These are phyloP conservation scores for Globisporangium barbulae DNA, from an alignment of 352 stramenopile species.

Conservation along the genomic window DNA sequence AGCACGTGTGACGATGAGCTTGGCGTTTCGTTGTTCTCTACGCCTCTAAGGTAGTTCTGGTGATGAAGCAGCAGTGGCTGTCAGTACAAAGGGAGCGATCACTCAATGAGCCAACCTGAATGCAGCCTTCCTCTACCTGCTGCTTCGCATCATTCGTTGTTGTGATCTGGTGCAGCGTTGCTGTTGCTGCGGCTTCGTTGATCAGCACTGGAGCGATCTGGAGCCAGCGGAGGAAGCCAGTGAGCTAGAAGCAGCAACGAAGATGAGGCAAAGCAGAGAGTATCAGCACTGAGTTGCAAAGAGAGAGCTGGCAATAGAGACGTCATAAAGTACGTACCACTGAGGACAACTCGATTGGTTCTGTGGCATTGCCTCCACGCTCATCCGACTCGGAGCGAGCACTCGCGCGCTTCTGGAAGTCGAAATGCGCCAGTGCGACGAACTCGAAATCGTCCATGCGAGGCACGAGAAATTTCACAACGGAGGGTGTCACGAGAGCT, in stretches of 20 bases:
- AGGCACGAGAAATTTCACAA: conserved; percentile 3
- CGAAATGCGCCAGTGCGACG: not conserved
- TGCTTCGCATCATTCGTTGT: not conserved
- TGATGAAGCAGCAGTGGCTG: not conserved
- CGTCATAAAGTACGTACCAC: too few species aligned
- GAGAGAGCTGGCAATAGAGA: not conserved
- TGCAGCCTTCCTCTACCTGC: not conserved
- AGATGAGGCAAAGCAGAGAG: not conserved
- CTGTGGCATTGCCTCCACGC: too few species aligned
- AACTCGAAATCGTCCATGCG: conserved; percentile 7
- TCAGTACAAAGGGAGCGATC: not conserved
- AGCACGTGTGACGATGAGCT: not conserved
- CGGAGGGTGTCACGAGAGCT: not conserved
- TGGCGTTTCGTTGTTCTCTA: too few species aligned
- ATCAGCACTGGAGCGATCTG: not conserved
- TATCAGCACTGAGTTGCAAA: not conserved
- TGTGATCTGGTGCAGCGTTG: not conserved
- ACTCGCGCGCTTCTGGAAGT: not conserved
- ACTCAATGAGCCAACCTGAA: not conserved
- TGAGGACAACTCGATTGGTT: too few species aligned
- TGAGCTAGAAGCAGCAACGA: not conserved
- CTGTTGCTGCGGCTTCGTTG: not conserved
- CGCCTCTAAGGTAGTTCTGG: not conserved
- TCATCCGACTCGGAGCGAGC: not conserved
- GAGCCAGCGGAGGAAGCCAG: conserved; percentile 6